Base-by-base conservation (phyloP, 805 yeast genomes). In the Suhomyces tanzawaensis region DNA sequence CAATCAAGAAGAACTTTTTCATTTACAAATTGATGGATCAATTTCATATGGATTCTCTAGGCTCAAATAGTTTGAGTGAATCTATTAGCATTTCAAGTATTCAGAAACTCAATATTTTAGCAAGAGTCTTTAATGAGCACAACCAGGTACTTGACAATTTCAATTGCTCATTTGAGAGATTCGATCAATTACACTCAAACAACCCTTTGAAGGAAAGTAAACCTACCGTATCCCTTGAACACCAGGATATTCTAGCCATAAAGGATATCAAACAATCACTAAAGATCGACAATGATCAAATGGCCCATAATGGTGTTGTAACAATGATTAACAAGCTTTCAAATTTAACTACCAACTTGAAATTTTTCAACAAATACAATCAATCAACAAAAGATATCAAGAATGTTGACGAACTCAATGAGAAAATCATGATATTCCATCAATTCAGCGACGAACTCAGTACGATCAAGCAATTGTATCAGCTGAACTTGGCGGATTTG, bases 331-430 rank as follows among this genome's bases (percentile, higher is more conserved):
- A 47, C 32, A 65, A 63, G 36, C 39, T 68, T 17, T 48, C 61
- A 3, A 58, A 53, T 23, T 39, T 68, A 15, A 46, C 67, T 4
- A 56, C 65, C 3, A 67, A 66, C 42, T 46, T 69, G 24, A 60
- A 55, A 37, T 68, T 48, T 42, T 69, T 66, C 43, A 53, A 61
- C 34, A 66, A 66, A 32, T 69, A 66, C 45, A 61, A 64, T 40
- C 54, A 52, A 28, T 58, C 69, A 1, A 64, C 64, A 1, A 30
- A 47, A 19, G 34, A 43, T 4, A 42, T 52, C 4, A 42, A 48
- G 12, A 57, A 54, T 32, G 44, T 49, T 6, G 68, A 64, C 17
- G 72, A 68, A 36, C 40, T 55, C 17, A 55, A 58, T 35, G 72
- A 68, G 38, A 65, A 66, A 39, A 28, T 67, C 9, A 39, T 57